Conservation (phyloP, 2,329 filamentous ascomycete species). For the Leptographium lundbergii region DNA sequence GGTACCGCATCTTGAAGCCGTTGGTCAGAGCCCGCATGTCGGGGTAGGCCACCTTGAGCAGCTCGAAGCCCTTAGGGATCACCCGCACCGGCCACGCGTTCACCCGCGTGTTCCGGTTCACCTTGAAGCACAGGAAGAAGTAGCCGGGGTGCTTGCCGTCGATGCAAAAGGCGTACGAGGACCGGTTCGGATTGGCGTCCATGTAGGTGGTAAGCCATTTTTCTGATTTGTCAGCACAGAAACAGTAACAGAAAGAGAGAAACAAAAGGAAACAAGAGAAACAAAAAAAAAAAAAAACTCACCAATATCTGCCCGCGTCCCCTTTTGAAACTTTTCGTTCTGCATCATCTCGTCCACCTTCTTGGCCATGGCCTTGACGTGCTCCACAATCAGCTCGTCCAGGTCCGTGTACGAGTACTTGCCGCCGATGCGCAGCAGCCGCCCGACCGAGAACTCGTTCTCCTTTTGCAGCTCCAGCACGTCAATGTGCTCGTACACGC, state of each 20-base stretch:
- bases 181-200: slow-evolving; percentile 86
- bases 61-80: slow-evolving; percentile 84
- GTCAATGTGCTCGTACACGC: slow-evolving; percentile 95
- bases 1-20: slow-evolving; percentile 80
- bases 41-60: slow-evolving; percentile 79
- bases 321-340: slow-evolving; percentile 85
- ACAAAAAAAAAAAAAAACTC: slow-evolving; percentile 28
- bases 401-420: slow-evolving; percentile 92
- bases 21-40: slow-evolving; percentile 95
- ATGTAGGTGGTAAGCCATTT: slow-evolving; percentile 95
- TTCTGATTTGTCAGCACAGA: slow-evolving; percentile 41
- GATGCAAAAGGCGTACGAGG: slow-evolving; percentile 91
- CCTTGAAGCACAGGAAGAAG: slow-evolving; percentile 95
- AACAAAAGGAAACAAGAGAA: neutral
- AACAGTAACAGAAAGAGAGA: neutral
- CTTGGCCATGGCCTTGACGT: slow-evolving; percentile 93
- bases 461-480: slow-evolving; percentile 95
- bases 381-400: slow-evolving; percentile 92
- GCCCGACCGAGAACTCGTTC: slow-evolving; percentile 88
- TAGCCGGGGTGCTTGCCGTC: slow-evolving; percentile 86
- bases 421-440: slow-evolving; percentile 69
- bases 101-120: slow-evolving; percentile 59
- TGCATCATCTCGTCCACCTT: slow-evolving; percentile 95
- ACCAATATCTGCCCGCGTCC: slow-evolving; percentile 74
- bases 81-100: slow-evolving; percentile 79